phyloP scores from a whole-genome alignment of 1,139 yeast genomes.

The Suhomyces maxii region DNA sequence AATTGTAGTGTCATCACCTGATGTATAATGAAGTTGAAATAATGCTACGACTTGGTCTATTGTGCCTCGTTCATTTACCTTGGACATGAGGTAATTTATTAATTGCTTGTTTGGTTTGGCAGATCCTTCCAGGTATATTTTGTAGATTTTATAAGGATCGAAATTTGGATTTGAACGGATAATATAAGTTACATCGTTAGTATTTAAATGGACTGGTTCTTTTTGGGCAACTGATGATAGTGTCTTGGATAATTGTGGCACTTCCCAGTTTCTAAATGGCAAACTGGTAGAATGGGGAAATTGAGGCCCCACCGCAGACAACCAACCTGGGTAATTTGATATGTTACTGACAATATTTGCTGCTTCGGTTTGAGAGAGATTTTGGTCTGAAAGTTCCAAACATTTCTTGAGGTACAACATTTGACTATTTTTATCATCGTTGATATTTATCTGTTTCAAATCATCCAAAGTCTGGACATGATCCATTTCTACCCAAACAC shows the following conservation, averaged over 20 bases:
- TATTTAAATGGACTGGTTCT: slow-evolving; percentile 2
- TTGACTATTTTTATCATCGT: slow-evolving; percentile 2
- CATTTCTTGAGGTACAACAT: slow-evolving; percentile 10
- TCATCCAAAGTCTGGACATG: slow-evolving; percentile 10
- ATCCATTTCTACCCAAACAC: slow-evolving; percentile 6
- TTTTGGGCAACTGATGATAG: background rate
- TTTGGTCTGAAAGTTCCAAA: slow-evolving; percentile 1
- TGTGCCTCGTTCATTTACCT: slow-evolving; percentile 3
- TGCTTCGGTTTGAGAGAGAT: background rate
- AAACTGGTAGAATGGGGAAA: slow-evolving; percentile 2
- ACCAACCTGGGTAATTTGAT: slow-evolving; percentile 15
- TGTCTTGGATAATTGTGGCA: background rate
- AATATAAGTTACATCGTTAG: slow-evolving; percentile 12
- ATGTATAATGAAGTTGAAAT: slow-evolving; percentile 2
- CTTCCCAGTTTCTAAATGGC: background rate
- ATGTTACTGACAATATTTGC: slow-evolving; percentile 1
- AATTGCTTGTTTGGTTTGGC: slow-evolving; percentile 13
- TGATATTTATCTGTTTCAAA: background rate
- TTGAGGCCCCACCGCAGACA: slow-evolving; percentile 8
- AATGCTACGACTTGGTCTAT: slow-evolving; percentile 7
- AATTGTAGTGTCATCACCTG: slow-evolving; percentile 9
- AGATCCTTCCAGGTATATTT: slow-evolving; percentile 8
- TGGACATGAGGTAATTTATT: slow-evolving; percentile 12
- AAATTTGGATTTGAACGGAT: slow-evolving; percentile 8
- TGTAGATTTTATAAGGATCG: slow-evolving; percentile 13